Conservation (phyloP, 2,329 filamentous ascomycete genomes). For the Coccinonectria pachysandricola region DNA sequence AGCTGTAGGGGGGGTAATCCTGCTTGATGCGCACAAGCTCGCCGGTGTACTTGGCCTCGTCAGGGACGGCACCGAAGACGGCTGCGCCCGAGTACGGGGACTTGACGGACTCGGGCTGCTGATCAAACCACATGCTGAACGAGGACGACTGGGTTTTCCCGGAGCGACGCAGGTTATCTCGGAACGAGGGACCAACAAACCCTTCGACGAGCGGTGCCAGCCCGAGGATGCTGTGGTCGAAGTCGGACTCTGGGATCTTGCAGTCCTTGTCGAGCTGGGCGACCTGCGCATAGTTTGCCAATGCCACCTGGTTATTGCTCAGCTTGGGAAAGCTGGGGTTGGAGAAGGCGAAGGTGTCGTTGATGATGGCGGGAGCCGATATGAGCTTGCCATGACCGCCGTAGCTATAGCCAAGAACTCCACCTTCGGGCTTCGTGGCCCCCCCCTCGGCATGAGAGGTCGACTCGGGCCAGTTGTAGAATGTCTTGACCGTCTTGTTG, state of each 20-base stretch:
- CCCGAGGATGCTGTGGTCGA: slow-evolving; percentile 4
- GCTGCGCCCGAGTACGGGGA: slow-evolving; percentile 1
- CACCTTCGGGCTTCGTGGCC: slow-evolving; percentile 2
- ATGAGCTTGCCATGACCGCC: slow-evolving; percentile 3
- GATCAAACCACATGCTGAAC: slow-evolving; percentile 2
- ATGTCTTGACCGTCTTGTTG: slow-evolving; percentile 3
- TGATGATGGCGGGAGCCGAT: slow-evolving; percentile 1
- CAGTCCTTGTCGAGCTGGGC: slow-evolving; percentile 2
- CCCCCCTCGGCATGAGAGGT: slow-evolving; percentile 1
- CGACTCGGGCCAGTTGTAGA: slow-evolving; percentile 4
- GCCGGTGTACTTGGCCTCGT: neutral
- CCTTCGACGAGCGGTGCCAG: slow-evolving; percentile 1
- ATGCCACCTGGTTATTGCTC: slow-evolving; percentile 1
- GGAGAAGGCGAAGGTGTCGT: slow-evolving; percentile 1
- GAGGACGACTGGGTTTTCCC: slow-evolving; percentile 2
- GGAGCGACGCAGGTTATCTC: slow-evolving; percentile 1
- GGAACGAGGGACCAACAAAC: no score
- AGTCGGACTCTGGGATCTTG: slow-evolving; percentile 2
- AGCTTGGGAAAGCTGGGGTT: neutral
- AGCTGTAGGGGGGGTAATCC: neutral
- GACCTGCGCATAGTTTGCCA: slow-evolving; percentile 2
- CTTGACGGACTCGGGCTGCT: slow-evolving; percentile 1
- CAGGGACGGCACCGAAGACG: neutral
- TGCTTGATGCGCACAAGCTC: slow-evolving; percentile 1
- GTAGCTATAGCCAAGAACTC: slow-evolving; percentile 2